Base-by-base conservation (phyloP, 1,139 yeast genomes). In the Taphrina betulina region DNA sequence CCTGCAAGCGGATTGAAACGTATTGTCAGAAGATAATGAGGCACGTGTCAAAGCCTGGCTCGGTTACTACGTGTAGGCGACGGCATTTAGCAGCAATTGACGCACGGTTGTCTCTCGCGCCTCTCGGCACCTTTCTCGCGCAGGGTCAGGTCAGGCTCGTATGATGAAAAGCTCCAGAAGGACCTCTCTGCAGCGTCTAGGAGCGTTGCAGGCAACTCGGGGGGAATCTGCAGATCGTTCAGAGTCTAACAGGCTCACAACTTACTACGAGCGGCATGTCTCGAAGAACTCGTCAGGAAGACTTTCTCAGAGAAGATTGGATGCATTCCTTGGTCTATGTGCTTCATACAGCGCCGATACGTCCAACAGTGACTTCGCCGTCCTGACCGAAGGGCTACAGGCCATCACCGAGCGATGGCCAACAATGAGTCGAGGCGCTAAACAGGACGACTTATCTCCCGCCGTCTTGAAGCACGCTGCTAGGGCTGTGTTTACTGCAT, bases 341-440 rank as follows among this genome's bases (percentile, higher is more conserved):
- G 36, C 48, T 24, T 41, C 45, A 17, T 34, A 14, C n/a, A 5
- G 16, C 2, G 24, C 16, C n/a, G 19, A 10, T 10, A 5, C 14
- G 3, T 12, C 3, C n/a, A 26, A 1, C 35, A 10, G 16, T 14
- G 20, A 17, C 22, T 12, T 10, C 42, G 28, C 20, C 5, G 19
- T 31, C 16, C 12, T 31, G 17, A 20, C 31, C 19, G 19, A 12
- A 2, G 36, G 48, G 7, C 36, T 43, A 31, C 48, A 31, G 22
- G 40, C 22, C 17, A 50, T 50, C 22, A 24, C 36, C 16, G 34
- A 22, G 3, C 45, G 45, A 2, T 50, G 54, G 54, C 54, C 54
- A 5, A n/a, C 10, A n/a, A 8, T n/a, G 16, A 29, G n/a, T n/a
- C 20, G n/a, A 20, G 17, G 7, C 8, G 31, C 16, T 16, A 20